phyloP scores from a whole-genome alignment of 164 flowering plant species.

The Chimonanthus salicifolius region DNA sequence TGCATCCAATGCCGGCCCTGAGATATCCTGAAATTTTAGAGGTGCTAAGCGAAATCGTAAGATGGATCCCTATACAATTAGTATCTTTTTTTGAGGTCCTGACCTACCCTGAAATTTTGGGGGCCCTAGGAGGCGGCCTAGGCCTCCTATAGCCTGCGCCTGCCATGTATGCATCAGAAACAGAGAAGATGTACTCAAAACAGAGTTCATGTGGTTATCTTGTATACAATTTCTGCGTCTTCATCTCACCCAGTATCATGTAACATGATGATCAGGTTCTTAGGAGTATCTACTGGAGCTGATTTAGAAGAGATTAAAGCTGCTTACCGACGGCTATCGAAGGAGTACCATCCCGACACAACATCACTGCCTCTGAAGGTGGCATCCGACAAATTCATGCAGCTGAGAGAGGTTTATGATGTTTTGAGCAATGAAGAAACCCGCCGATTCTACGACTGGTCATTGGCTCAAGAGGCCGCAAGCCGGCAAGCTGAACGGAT shows the following conservation, averaged over 20 bases:
- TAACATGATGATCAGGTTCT: slow-evolving; percentile 39
- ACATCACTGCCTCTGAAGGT: slow-evolving; percentile 68
- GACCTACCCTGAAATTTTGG: no score
- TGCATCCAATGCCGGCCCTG: no score
- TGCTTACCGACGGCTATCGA: slow-evolving; percentile 72
- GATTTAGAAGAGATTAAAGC: slow-evolving; percentile 85
- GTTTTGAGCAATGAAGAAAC: slow-evolving; percentile 63
- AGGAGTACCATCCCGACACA: slow-evolving; percentile 93
- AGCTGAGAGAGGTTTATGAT: slow-evolving; percentile 58
- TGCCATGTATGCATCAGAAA: no score
- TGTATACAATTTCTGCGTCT: no score
- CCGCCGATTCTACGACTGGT: slow-evolving; percentile 78
- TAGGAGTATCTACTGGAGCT: slow-evolving; percentile 64
- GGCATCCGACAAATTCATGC: slow-evolving; percentile 84
- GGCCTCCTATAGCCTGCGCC: no score
- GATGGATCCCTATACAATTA: no score
- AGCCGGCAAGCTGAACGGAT: slow-evolving; percentile 67
- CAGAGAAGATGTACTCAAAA: no score
- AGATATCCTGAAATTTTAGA: no score
- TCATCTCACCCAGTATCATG: not conserved
- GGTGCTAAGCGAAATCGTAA: no score
- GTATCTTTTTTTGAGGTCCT: no score
- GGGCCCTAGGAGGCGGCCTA: no score
- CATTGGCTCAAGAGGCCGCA: slow-evolving; percentile 77
- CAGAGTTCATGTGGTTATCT: no score